These are phyloP conservation scores for Tricholoma hemisulphureum DNA, from an alignment of 768 basidiomycete species.

Conservation along the genomic window DNA sequence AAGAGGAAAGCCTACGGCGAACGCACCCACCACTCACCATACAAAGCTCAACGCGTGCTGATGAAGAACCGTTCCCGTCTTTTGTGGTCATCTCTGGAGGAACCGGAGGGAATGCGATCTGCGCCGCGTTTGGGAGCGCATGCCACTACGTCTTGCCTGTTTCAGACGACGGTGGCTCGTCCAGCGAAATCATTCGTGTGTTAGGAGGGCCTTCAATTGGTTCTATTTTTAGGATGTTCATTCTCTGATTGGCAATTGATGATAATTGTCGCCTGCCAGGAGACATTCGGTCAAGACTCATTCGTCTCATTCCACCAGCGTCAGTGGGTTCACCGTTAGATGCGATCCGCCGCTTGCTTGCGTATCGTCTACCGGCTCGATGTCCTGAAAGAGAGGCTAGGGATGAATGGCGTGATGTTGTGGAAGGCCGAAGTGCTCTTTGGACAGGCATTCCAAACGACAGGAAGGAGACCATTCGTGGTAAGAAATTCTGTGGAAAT, in stretches of 20 bases:
- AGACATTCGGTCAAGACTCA: conserved; percentile 84
- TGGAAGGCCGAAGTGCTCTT: conserved; percentile 78
- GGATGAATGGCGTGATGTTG: conserved; percentile 89
- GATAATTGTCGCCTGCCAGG: conserved; percentile 56
- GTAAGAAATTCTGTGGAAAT: conserved; percentile 35
- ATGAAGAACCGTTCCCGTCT: conserved; percentile 28
- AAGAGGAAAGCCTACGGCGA: not conserved
- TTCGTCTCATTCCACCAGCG: conserved; percentile 78
- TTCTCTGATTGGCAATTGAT: not conserved
- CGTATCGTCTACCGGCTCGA: conserved; percentile 72
- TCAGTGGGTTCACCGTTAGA: conserved; percentile 60
- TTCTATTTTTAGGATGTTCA: conserved; percentile 20
- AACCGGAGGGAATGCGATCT: conserved; percentile 92
- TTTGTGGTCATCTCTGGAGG: conserved; percentile 87
- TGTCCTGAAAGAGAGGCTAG: conserved; percentile 74
- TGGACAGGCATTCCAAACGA: conserved; percentile 89
- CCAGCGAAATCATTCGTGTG: conserved; percentile 91
- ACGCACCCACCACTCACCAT: conserved; percentile 1
- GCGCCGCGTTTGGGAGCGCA: conserved; percentile 74
- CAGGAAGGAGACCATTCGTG: conserved; percentile 87
- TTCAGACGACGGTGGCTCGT: conserved; percentile 94
- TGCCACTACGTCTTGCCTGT: conserved; percentile 90
- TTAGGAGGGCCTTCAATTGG: conserved; percentile 86
- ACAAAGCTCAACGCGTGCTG: conserved; percentile 2
- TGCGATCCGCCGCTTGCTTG: conserved; percentile 73